These are phyloP conservation scores for Cercospora sp. DNA, from an alignment of 2,329 filamentous ascomycete species.

Conservation along the genomic window DNA sequence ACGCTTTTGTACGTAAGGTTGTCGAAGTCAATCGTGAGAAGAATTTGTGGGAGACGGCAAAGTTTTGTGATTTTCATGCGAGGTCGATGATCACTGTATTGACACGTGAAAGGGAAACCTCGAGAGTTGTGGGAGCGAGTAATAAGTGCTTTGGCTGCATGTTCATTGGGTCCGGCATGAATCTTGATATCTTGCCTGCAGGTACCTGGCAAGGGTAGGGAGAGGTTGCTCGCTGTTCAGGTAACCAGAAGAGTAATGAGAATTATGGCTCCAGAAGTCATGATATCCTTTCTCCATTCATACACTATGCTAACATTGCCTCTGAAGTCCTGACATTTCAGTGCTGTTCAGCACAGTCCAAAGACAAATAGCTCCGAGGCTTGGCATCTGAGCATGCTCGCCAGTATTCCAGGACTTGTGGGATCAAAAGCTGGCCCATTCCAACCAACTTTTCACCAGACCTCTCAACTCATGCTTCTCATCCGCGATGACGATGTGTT, in stretches of 20 bases:
- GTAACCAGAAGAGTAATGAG: no score
- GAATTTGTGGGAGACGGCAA: not conserved
- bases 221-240: no score
- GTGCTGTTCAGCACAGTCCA: not conserved
- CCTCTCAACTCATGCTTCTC: conserved; percentile 65
- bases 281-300: not conserved
- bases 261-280: not conserved
- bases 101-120: no score
- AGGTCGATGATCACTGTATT: no score
- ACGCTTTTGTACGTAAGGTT: conserved; percentile 6
- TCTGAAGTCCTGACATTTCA: not conserved
- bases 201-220: not conserved
- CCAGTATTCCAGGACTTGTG: not conserved
- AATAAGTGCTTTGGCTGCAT: not conserved
- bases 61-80: no score
- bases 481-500: conserved; percentile 65
- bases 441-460: conserved; percentile 89
- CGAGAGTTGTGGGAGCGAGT: no score
- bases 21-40: not conserved
- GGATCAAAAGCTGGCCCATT: conserved; percentile 63
- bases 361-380: not conserved
- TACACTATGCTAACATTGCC: not conserved
- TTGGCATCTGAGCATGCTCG: not conserved
- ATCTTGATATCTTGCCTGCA: not conserved
- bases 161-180: not conserved